Conservation (phyloP, 306 rosid species). For the Vigna mungo region DNA sequence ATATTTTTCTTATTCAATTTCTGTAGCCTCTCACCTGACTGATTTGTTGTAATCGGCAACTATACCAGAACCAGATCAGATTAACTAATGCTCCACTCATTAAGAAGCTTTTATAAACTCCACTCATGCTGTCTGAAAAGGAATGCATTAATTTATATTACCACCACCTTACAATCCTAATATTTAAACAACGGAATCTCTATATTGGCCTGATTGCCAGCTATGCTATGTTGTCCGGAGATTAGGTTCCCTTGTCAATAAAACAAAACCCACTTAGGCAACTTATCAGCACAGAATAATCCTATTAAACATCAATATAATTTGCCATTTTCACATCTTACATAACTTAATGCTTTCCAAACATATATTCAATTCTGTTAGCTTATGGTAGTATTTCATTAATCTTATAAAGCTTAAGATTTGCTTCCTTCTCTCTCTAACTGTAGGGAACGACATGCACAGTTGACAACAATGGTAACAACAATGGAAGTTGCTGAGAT, state of each 20-base stretch:
- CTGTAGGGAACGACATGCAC: neutral
- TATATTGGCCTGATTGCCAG: slow-evolving; percentile 30
- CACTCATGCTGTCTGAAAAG: neutral
- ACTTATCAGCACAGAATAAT: slow-evolving; percentile 17
- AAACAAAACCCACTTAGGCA: slow-evolving; percentile 4
- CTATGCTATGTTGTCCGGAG: slow-evolving; percentile 6
- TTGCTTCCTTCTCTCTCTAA: neutral
- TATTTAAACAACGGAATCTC: slow-evolving; percentile 17
- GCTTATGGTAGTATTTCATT: neutral
- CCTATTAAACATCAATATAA: slow-evolving; percentile 41
- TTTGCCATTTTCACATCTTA: neutral
- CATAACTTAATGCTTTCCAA: neutral
- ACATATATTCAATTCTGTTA: neutral
- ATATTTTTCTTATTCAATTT: neutral
- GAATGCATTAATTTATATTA: slow-evolving; percentile 15
- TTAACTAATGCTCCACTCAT: neutral
- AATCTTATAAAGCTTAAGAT: neutral
- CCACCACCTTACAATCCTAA: neutral
- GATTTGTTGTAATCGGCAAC: neutral
- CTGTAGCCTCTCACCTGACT: neutral
- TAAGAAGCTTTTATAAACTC: neutral
- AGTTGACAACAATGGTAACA: neutral
- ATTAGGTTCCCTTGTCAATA: neutral
- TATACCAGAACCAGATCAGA: neutral
- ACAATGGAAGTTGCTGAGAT: too few species aligned